phyloP scores from a whole-genome alignment of 2,329 filamentous ascomycete species.

The Cercospora sojina region DNA sequence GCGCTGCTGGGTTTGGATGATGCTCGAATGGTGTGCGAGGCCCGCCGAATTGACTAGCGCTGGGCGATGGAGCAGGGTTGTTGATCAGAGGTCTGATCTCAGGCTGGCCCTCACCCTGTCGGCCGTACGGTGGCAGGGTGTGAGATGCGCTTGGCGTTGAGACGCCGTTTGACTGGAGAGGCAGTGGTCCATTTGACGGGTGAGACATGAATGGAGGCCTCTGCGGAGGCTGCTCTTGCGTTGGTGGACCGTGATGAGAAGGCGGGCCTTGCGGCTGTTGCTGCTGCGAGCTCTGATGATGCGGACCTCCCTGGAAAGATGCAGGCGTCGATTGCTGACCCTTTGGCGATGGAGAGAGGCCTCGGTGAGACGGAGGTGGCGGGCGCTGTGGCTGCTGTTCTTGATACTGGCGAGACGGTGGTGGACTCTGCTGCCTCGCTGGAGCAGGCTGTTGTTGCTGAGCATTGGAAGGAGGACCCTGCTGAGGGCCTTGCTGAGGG shows the following conservation, averaged over 20 bases:
- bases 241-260: slow-evolving; percentile 45
- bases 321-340: slow-evolving; percentile 54
- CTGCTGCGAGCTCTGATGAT: slow-evolving; percentile 45
- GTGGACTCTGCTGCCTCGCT: slow-evolving; percentile 50
- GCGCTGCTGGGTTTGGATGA: slow-evolving; percentile 62
- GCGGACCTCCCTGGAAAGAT: slow-evolving; percentile 50
- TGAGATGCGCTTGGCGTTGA: slow-evolving; percentile 50
- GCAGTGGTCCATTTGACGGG: slow-evolving; percentile 28
- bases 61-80: slow-evolving; percentile 75
- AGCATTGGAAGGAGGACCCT: slow-evolving; percentile 26
- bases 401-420: slow-evolving; percentile 54
- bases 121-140: slow-evolving; percentile 67
- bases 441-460: slow-evolving; percentile 43
- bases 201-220: slow-evolving; percentile 28
- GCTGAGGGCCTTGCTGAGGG: slow-evolving; percentile 29
- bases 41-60: slow-evolving; percentile 66
- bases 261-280: slow-evolving; percentile 49
- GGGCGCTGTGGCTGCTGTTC: slow-evolving; percentile 40
- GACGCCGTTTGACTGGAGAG: slow-evolving; percentile 30
- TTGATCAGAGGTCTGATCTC: slow-evolving; percentile 82
- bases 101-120: slow-evolving; percentile 63
- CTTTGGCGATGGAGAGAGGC: slow-evolving; percentile 60
- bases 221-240: slow-evolving; percentile 26
- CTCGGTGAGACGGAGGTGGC: slow-evolving; percentile 53
- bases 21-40: slow-evolving; percentile 78